Base-by-base conservation (phyloP, 2,329 filamentous ascomycete species). In the Ophiocordyceps polyrhachis-furcata region DNA sequence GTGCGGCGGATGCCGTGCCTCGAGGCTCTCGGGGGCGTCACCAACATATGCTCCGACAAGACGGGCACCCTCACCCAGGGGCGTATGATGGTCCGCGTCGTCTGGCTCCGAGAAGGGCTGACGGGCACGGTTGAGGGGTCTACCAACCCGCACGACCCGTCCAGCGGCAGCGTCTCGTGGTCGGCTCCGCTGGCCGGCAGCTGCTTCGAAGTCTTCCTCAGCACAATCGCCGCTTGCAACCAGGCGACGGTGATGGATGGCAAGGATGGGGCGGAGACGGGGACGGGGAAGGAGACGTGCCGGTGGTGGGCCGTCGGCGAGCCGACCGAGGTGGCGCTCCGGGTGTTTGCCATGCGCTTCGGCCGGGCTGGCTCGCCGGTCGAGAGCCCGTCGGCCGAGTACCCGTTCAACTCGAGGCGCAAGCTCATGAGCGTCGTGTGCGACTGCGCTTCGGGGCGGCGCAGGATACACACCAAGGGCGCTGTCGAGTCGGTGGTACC, bases 401-500 rank as follows among this genome's bases (percentile, higher is more conserved):
- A 79, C 45, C 79, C 80, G 2, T 85, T 85, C 53, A 80, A 85
- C 56, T 83, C 79, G 0, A 74, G 74, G 35, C 73, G 80, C 59
- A 85, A 85, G 63, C 72, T 79, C 47, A 85, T 85, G 81, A 80
- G 77, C 35, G 79, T 84, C 43, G 70, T 83, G 25, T 83, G 80
- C 40, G 58, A 58, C 8, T 58, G 53, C 40, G 57, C 56, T 2
- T 17, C 58, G 15, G 60, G 57, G 12, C 55, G 57, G 12, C 55
- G 56, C 42, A 59, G 63, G 13, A 66, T 74, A 17, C 76, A 73
- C 49, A 70, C 70, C 54, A 78, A 77, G 53, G 74, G 74, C 38
- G 74, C 74, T 1, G 63, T 73, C 17, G 74, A 78, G 55, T 64
- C 69, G n/a, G 61, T 77, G 41, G 53, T 77, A 23, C 70, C 72